A percentile compares a stretch with the other conserved stretches of the same genome.
phyloP scores from a whole-genome alignment of 1,139 yeast species.

The Wickerhamomyces sp. region DNA sequence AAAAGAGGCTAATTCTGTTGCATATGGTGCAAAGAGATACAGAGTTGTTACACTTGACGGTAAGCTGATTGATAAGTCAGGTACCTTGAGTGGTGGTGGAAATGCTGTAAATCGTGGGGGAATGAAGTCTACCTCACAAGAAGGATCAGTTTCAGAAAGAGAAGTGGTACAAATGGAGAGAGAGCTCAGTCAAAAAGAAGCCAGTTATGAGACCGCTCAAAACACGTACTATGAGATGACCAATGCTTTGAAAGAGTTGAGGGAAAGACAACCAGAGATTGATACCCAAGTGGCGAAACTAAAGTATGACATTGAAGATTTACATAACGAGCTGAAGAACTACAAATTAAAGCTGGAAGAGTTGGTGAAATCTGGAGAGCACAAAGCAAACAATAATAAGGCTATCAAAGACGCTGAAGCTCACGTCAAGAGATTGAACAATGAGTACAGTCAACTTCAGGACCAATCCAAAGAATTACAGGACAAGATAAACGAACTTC shows the following conservation, averaged over 20 bases:
- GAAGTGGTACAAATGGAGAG: conserved; percentile 54
- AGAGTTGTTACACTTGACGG: conserved; percentile 94
- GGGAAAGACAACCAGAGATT: conserved; percentile 65
- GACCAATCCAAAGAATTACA: conserved; percentile 57
- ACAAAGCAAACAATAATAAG: conserved; percentile 23
- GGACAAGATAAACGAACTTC: conserved; percentile 50
- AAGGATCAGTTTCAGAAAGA: conserved; percentile 38
- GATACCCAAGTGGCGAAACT: conserved; percentile 58
- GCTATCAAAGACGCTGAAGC: conserved; percentile 37
- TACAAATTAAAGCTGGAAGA: conserved; percentile 27
- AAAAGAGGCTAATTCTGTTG: conserved; percentile 79
- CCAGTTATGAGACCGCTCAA: conserved; percentile 46
- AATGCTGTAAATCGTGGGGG: conserved; percentile 44
- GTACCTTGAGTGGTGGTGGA: conserved; percentile 98
- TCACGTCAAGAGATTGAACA: conserved; percentile 31
- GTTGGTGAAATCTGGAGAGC: conserved; percentile 17
- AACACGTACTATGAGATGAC: conserved; percentile 57
- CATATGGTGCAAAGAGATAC: conserved; percentile 77
- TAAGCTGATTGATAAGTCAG: conserved; percentile 87
- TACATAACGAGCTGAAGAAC: conserved; percentile 30
- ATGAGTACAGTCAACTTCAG: conserved; percentile 41
- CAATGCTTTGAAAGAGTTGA: conserved; percentile 48
- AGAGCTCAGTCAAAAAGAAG: conserved; percentile 53
- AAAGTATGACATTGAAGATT: conserved; percentile 61
- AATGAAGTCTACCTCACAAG: conserved; percentile 29